Conservation (phyloP, 495 filamentous ascomycete genomes). For the Tuber magnatum region DNA sequence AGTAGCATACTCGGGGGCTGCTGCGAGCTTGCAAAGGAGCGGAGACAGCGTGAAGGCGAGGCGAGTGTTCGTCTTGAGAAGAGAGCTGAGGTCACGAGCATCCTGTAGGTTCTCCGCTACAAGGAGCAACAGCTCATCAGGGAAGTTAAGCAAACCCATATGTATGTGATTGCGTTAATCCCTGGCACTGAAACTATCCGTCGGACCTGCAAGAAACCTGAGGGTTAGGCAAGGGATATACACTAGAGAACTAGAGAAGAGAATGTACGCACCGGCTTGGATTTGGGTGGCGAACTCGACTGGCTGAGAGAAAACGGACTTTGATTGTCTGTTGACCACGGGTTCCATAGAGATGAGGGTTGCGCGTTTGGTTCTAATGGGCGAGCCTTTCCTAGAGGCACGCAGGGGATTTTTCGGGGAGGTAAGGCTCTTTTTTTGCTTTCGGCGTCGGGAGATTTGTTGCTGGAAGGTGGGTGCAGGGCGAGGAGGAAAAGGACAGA, state of each 20-base stretch:
- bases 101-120: slow-evolving; percentile 10
- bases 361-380: background rate
- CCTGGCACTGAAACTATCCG: slow-evolving; percentile 3
- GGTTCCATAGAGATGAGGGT: background rate
- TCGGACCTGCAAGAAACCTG: background rate
- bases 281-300: slow-evolving; percentile 2
- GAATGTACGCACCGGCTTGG: background rate
- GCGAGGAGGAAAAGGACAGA: background rate
- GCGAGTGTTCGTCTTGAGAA: slow-evolving; percentile 24
- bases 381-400: background rate
- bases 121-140: slow-evolving; percentile 24
- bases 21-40: slow-evolving; percentile 22
- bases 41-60: slow-evolving; percentile 23
- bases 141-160: slow-evolving; percentile 20
- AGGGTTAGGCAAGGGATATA: background rate
- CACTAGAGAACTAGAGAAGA: background rate
- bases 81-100: slow-evolving; percentile 16
- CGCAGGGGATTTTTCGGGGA: background rate
- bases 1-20: slow-evolving; percentile 21
- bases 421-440: background rate
- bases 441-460: background rate
- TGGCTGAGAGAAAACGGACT: background rate
- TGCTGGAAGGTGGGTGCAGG: background rate
- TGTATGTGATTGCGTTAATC: background rate
- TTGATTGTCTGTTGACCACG: background rate